Evolutionary conservation across 495 filamentous ascomycete species (phyloP), one percentile per base, ranked within the genome.

Genomic region (Podospora appendiculata): DNA sequence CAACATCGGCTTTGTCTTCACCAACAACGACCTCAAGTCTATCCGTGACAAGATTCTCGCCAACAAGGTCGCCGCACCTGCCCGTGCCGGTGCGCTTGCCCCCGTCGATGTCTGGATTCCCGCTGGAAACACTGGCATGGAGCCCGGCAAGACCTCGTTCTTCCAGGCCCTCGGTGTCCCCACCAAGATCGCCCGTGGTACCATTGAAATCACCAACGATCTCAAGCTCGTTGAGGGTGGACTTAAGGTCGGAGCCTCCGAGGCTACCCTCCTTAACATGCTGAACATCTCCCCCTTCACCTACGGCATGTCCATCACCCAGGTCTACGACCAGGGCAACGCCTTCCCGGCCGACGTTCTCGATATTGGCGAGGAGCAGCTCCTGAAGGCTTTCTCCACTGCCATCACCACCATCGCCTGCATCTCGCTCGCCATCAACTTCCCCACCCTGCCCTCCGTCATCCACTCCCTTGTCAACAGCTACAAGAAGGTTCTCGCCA

Each of bases 141-240:
- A 99, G 75, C 93, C 93, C 70, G 93, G 93, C 76, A 99, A 99
- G 86, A 99, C 93, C 63, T 96, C 93, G 63, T 99, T 99, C 90
- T 99, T 99, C 90, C 93, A 99, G 83, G 93, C 93, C 68, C 94
- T 99, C 72, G 93, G 93, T 88, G 89, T 99, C 74, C 93, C 93
- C 70, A 99, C 93, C 80, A 99, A 99, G 88, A 99, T 99, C 77
- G 93, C 93, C 66, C 94, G 93, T 95, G 93, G 93, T 90, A 99
- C 93, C 79, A 97, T 99, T 72, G 93, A 99, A 91, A 99, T 99
- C 73, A 95, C 90, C 50, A 83, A 86, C 63, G 93, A 99, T 67
- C 79, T 99, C 67, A 97, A 96, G 87, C 86, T 99, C 65, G 86
- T 96, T 75, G 89, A 95, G 78, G 84, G 88, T 55, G 86, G 86